Evolutionary conservation across 306 rosid species (phyloP).

Genomic region (Chamaecrista fasciculata): DNA sequence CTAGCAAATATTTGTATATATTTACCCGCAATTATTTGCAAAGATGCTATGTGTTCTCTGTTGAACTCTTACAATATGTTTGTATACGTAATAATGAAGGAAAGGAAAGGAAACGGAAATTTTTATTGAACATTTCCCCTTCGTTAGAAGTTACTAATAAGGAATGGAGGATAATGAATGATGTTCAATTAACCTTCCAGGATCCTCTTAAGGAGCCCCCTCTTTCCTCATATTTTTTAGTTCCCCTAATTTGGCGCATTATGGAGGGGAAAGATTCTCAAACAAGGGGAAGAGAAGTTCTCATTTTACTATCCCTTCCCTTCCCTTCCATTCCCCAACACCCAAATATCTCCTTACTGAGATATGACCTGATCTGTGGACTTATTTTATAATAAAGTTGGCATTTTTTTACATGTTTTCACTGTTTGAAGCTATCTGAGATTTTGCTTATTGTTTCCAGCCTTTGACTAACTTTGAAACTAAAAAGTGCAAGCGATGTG

Average conservation of each 20-base stretch:
- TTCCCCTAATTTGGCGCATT: background rate
- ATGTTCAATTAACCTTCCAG: background rate
- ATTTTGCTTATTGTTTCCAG: conserved; percentile 53
- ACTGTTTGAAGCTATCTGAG: conserved; percentile 25
- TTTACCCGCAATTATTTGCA: too few relatives aligned
- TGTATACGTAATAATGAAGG: background rate
- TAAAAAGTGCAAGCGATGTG: conserved; percentile 88
- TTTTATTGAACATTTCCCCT: background rate
- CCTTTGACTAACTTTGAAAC: conserved; percentile 64
- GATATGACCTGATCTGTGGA: conserved; percentile 1
- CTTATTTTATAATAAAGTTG: conserved; percentile 16
- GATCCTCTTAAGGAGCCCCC: too few relatives aligned
- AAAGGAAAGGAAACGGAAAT: background rate
- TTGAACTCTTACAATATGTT: background rate
- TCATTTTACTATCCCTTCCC: background rate
- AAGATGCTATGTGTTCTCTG: background rate
- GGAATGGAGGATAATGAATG: background rate
- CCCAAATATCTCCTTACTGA: background rate
- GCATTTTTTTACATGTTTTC: conserved; percentile 8
- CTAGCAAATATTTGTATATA: background rate
- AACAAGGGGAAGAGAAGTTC: background rate
- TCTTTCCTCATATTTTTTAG: too few relatives aligned
- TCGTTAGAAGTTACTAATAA: background rate
- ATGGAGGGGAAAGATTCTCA: background rate
- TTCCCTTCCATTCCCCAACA: background rate